Evolutionary conservation across 1,284 basidiomycete genomes (phyloP).

Genomic region (Earliella scabrosa): DNA sequence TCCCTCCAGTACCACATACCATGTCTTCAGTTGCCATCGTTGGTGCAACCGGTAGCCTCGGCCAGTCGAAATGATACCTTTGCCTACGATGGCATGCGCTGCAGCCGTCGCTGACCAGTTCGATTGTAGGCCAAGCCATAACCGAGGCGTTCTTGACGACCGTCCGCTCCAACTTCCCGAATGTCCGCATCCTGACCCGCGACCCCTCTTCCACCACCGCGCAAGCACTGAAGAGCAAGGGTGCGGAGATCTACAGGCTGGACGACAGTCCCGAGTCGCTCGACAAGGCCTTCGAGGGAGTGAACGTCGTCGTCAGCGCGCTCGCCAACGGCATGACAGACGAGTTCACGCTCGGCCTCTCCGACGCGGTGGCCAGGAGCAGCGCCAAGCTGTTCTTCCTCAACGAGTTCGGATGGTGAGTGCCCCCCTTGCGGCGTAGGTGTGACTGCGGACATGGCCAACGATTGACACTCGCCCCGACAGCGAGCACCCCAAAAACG

Average conservation of each 20-base stretch:
- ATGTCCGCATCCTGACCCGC: constrained; percentile 29
- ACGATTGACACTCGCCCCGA: neutral
- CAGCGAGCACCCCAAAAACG: constrained; percentile 34
- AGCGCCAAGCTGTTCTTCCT: constrained; percentile 35
- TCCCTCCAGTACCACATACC: no score
- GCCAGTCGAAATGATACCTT: constrained; percentile 22
- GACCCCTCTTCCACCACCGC: constrained; percentile 27
- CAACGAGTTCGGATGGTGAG: constrained; percentile 36
- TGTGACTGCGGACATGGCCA: no score
- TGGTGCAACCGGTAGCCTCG: constrained; percentile 34
- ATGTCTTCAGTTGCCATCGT: constrained; percentile 26
- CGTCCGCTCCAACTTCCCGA: constrained; percentile 17
- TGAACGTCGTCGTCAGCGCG: constrained; percentile 33
- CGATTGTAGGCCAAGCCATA: constrained; percentile 16
- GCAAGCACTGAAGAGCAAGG: constrained; percentile 25
- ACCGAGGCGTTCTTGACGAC: constrained; percentile 15
- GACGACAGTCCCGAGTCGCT: constrained; percentile 19
- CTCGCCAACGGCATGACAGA: constrained; percentile 6
- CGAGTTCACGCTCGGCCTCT: constrained; percentile 25
- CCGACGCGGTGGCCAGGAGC: constrained; percentile 27
- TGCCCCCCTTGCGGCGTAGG: neutral
- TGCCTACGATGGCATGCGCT: neutral
- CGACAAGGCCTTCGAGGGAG: constrained; percentile 26
- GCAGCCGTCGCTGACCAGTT: neutral
- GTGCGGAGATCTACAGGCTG: constrained; percentile 28